Evolutionary conservation across 2,329 filamentous ascomycete species (phyloP).

Genomic region (Epichloe uncinata): DNA sequence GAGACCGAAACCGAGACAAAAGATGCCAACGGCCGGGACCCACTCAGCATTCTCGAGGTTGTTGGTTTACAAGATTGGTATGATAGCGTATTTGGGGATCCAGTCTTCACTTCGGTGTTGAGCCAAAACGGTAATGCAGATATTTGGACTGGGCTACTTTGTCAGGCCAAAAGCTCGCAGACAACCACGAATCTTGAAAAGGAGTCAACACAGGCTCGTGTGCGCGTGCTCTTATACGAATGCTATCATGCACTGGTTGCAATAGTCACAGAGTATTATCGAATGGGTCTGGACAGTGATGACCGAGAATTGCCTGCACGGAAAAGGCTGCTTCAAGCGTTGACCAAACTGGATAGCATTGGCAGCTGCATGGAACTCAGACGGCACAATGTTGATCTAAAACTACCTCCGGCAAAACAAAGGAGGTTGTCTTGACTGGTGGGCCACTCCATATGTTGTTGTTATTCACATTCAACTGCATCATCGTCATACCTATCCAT

Average conservation of each 20-base stretch:
- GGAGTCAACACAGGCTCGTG: constrained; percentile 16
- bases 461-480: background rate
- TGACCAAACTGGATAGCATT: constrained; percentile 32
- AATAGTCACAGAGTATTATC: constrained; percentile 43
- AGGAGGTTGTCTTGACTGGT: constrained; percentile 16
- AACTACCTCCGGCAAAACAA: constrained; percentile 32
- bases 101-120: constrained; percentile 38
- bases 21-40: no score
- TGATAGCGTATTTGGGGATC: constrained; percentile 46
- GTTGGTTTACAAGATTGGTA: constrained; percentile 40
- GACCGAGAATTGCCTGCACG: constrained; percentile 39
- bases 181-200: background rate
- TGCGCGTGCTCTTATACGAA: constrained; percentile 41
- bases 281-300: constrained; percentile 33
- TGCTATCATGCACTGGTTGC: constrained; percentile 41
- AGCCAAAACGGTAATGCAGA: constrained; percentile 28
- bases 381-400: constrained; percentile 24
- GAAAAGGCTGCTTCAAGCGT: constrained; percentile 32
- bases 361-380: constrained; percentile 17
- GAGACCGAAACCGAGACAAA: background rate
- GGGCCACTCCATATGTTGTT: background rate
- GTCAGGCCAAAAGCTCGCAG: background rate
- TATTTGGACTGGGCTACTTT: constrained; percentile 34
- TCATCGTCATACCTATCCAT: background rate
- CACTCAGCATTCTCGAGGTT: background rate